Conservation (phyloP, 1,139 yeast species). For the Yamadazyma jaroonii region DNA sequence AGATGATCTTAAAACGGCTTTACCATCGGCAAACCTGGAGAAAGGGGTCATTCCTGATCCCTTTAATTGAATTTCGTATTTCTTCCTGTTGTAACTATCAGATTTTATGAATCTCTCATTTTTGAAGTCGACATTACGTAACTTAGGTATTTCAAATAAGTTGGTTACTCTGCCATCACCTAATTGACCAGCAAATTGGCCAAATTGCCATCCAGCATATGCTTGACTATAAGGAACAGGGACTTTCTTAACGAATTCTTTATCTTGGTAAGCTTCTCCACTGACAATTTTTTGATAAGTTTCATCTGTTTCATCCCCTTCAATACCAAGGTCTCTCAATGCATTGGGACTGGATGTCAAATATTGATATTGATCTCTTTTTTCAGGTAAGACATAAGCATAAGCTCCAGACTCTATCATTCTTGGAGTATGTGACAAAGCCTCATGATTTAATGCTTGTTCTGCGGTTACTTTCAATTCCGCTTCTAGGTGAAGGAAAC, state of each 20-base stretch:
- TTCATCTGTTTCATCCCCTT: constrained; percentile 34
- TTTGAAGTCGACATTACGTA: constrained; percentile 16
- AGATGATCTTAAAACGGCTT: constrained; percentile 85
- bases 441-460: constrained; percentile 33
- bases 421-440: constrained; percentile 52
- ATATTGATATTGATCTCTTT: constrained; percentile 51
- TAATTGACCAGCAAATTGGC: constrained; percentile 92
- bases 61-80: constrained; percentile 75
- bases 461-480: constrained; percentile 51
- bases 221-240: constrained; percentile 85
- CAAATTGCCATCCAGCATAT: constrained; percentile 96
- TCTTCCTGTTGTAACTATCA: constrained; percentile 22
- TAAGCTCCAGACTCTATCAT: constrained; percentile 62
- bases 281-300: constrained; percentile 57
- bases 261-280: constrained; percentile 48
- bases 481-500: constrained; percentile 52
- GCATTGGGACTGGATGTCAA: constrained; percentile 63
- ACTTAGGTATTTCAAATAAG: constrained; percentile 62
- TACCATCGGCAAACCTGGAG: constrained; percentile 95
- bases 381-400: constrained; percentile 68
- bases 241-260: constrained; percentile 30
- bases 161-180: constrained; percentile 94
- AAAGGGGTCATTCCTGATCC: constrained; percentile 93
- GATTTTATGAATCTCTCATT: background rate
- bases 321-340: constrained; percentile 57